These are phyloP conservation scores for Saccharomycodes ludwigii DNA, from an alignment of 805 yeast genomes.

Conservation along the genomic window DNA sequence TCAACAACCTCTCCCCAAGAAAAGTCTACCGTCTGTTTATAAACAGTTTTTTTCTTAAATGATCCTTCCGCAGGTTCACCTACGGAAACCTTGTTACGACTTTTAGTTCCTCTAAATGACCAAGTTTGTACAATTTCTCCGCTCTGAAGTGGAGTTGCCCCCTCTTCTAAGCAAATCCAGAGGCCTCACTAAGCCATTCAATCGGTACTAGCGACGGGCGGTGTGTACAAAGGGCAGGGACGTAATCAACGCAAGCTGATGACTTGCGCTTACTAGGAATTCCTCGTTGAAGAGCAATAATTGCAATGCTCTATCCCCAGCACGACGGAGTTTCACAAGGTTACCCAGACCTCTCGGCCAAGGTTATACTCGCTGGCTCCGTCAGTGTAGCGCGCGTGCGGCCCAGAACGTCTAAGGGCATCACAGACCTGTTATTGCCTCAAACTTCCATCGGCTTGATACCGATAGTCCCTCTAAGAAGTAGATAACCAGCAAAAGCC, in stretches of 20 bases:
- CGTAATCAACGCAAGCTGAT: conserved; percentile 34
- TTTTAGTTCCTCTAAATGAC: conserved; percentile 34
- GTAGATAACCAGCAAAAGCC: conserved; percentile 27
- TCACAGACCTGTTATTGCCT: conserved; percentile 35
- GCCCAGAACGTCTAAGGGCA: conserved; percentile 37
- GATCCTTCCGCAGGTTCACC: conserved; percentile 30
- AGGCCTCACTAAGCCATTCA: conserved; percentile 33
- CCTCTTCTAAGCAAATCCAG: conserved; percentile 25
- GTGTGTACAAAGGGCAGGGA: conserved; percentile 34
- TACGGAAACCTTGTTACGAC: conserved; percentile 34
- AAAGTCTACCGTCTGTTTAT: conserved; percentile 16
- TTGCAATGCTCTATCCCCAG: conserved; percentile 29
- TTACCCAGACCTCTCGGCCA: conserved; percentile 31
- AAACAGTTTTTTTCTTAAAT: conserved; percentile 18
- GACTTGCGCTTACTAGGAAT: conserved; percentile 36
- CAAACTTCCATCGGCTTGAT: conserved; percentile 33
- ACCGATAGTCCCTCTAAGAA: conserved; percentile 32
- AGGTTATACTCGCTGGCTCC: conserved; percentile 32
- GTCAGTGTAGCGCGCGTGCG: conserved; percentile 37
- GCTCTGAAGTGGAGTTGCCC: conserved; percentile 27
- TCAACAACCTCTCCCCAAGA: conserved; percentile 1
- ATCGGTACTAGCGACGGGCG: conserved; percentile 35
- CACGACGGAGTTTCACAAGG: conserved; percentile 30
- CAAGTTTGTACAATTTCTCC: conserved; percentile 30
- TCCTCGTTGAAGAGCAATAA: conserved; percentile 35